Percentiles rank a stretch among this genome's conserved stretches.
These are phyloP conservation scores for Thermothielavioides terrestris DNA, from an alignment of 495 filamentous ascomycete genomes.

Conservation along the genomic window DNA sequence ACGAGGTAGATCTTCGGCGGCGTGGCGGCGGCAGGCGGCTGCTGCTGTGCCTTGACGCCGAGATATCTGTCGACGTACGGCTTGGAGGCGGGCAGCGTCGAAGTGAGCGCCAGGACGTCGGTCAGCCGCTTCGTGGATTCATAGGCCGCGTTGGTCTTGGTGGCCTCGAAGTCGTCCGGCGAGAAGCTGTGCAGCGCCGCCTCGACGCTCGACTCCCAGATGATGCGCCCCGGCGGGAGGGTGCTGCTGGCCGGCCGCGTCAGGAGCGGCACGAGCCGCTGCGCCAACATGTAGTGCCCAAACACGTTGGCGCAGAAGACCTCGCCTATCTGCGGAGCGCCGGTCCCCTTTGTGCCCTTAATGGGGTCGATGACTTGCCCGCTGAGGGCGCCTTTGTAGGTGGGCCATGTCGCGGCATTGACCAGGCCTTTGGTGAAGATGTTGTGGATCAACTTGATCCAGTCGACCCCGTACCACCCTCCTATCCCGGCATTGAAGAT, in stretches of 20 bases:
- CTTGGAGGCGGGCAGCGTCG: conserved; percentile 53
- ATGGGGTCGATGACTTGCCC: conserved; percentile 47
- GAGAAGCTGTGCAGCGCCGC: conserved; percentile 47
- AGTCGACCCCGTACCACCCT: conserved; percentile 76
- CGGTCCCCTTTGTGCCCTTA: conserved; percentile 1
- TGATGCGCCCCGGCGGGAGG: conserved; percentile 47
- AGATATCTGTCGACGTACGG: conserved; percentile 43
- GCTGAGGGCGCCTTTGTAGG: conserved; percentile 55
- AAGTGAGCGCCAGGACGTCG: conserved; percentile 72
- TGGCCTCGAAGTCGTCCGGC: conserved; percentile 66
- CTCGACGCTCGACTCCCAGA: conserved; percentile 82
- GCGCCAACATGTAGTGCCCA: conserved; percentile 85
- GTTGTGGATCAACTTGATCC: conserved; percentile 50
- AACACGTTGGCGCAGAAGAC: conserved; percentile 91
- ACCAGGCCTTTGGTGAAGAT: conserved; percentile 54
- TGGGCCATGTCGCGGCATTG: conserved; percentile 66
- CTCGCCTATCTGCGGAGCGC: conserved; percentile 45
- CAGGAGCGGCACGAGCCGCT: conserved; percentile 68
- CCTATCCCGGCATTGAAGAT: conserved; percentile 87
- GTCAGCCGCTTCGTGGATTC: conserved; percentile 79
- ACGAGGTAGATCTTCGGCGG: conserved; percentile 61
- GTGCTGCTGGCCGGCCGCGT: conserved; percentile 33
- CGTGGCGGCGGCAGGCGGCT: not conserved
- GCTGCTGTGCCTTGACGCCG: conserved; percentile 1
- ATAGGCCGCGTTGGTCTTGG: conserved; percentile 56